Evolutionary conservation across 768 basidiomycete species (phyloP).

Genomic region (Heimioporus sp.): DNA sequence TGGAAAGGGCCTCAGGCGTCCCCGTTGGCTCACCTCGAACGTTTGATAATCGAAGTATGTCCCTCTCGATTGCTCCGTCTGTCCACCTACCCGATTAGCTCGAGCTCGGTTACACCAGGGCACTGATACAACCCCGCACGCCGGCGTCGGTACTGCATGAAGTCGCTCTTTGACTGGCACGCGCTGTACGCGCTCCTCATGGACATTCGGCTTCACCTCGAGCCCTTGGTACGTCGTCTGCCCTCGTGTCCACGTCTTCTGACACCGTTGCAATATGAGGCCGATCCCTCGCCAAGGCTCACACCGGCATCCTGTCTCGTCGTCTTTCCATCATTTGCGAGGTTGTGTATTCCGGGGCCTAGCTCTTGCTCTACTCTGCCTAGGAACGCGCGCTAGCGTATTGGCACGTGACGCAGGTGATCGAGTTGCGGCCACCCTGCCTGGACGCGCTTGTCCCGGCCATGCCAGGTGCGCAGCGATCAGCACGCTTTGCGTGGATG

Average conservation of each 20-base stretch:
- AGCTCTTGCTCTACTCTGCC: conserved; percentile 66
- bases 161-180: conserved; percentile 66
- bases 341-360: conserved; percentile 71
- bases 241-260: neutral
- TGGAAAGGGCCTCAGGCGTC: conserved; percentile 37
- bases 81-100: conserved; percentile 39
- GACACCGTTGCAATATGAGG: conserved; percentile 15
- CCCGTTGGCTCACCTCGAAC: conserved; percentile 43
- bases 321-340: conserved; percentile 62
- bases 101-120: conserved; percentile 55
- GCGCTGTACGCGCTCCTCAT: conserved; percentile 49
- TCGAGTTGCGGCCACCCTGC: conserved; percentile 53
- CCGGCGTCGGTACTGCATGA: conserved; percentile 62
- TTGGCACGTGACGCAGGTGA: conserved; percentile 63
- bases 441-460: conserved; percentile 47
- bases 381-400: conserved; percentile 75
- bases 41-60: conserved; percentile 37
- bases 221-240: conserved; percentile 14
- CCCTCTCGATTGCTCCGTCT: neutral
- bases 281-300: conserved; percentile 27
- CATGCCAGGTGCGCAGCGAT: conserved; percentile 28
- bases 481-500: conserved; percentile 9
- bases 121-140: conserved; percentile 67
- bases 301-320: conserved; percentile 48
- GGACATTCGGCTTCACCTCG: conserved; percentile 18